Conservation (phyloP, 164 flowering plant genomes). For the Vitis riparia region DNA sequence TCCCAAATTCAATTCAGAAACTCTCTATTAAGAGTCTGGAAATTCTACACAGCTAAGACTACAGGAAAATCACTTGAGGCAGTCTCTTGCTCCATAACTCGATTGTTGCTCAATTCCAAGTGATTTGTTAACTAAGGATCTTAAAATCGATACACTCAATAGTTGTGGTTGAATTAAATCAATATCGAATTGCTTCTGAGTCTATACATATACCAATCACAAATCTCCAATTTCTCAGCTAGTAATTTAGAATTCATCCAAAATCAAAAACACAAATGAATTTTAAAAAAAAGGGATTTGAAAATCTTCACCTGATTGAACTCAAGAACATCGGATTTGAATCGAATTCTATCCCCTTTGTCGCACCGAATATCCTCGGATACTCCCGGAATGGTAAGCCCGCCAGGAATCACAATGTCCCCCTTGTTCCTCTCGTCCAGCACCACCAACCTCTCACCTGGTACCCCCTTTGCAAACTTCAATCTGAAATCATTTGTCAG, state of each 20-base stretch:
- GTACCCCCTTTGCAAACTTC: conserved; percentile 60
- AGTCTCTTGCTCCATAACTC: too few relatives aligned
- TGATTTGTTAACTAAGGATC: too few relatives aligned
- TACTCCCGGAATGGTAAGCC: conserved; percentile 35
- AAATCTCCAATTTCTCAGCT: too few relatives aligned
- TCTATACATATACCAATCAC: too few relatives aligned
- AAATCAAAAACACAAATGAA: background rate
- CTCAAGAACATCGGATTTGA: conserved; percentile 76
- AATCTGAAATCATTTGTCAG: conserved; percentile 71
- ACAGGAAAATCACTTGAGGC: too few relatives aligned
- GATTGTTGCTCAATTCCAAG: too few relatives aligned
- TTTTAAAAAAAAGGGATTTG: background rate
- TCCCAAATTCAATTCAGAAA: too few relatives aligned
- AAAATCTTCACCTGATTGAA: conserved; percentile 65
- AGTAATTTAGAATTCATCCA: background rate
- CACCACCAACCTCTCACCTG: conserved; percentile 52
- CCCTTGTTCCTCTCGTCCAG: conserved; percentile 50
- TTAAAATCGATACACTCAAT: too few relatives aligned
- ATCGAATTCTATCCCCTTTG: conserved; percentile 80
- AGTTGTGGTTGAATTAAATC: too few relatives aligned
- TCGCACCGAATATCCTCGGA: conserved; percentile 65
- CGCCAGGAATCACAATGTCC: conserved; percentile 65
- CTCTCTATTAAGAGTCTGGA: too few relatives aligned
- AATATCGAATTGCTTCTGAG: too few relatives aligned
- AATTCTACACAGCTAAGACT: too few relatives aligned